Percentiles rank a stretch among this genome's conserved stretches.
Evolutionary conservation across 192 early-diverging fungal species (phyloP).

Genomic region (Backusella psychrophila): DNA sequence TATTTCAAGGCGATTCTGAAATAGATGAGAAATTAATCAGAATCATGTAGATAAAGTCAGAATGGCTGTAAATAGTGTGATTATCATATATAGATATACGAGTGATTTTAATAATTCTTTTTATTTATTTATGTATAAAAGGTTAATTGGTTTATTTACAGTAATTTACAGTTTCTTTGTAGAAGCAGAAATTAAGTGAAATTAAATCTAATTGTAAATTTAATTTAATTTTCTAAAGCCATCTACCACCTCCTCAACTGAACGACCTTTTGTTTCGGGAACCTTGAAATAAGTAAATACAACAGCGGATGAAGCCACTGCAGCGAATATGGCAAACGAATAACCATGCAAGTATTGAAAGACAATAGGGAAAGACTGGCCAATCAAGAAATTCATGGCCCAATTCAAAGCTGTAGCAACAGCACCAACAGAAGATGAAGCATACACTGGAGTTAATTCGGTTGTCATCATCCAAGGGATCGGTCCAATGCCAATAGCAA

Average conservation of each 20-base stretch:
- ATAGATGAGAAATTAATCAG: neutral
- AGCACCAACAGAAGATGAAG: constrained; percentile 64
- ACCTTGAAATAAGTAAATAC: constrained; percentile 40
- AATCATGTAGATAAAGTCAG: neutral
- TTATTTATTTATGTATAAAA: neutral
- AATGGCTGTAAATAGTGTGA: too few species aligned
- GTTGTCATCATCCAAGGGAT: constrained; percentile 81
- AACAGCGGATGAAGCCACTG: constrained; percentile 4
- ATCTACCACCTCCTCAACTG: constrained; percentile 54
- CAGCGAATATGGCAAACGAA: constrained; percentile 20
- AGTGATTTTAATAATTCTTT: neutral
- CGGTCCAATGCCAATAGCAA: constrained; percentile 78
- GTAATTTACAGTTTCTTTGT: neutral
- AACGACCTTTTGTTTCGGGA: constrained; percentile 56
- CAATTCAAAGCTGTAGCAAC: constrained; percentile 76
- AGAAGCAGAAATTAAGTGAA: neutral
- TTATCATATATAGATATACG: neutral
- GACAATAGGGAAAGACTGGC: constrained; percentile 34
- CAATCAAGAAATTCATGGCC: constrained; percentile 45
- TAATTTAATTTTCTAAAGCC: neutral
- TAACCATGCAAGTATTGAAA: constrained; percentile 50
- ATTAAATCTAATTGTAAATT: neutral
- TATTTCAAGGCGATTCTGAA: neutral
- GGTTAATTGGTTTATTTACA: neutral
- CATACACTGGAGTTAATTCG: constrained; percentile 74